phyloP scores from a whole-genome alignment of 163 green algal species.

The Prototheca stagnorum region DNA sequence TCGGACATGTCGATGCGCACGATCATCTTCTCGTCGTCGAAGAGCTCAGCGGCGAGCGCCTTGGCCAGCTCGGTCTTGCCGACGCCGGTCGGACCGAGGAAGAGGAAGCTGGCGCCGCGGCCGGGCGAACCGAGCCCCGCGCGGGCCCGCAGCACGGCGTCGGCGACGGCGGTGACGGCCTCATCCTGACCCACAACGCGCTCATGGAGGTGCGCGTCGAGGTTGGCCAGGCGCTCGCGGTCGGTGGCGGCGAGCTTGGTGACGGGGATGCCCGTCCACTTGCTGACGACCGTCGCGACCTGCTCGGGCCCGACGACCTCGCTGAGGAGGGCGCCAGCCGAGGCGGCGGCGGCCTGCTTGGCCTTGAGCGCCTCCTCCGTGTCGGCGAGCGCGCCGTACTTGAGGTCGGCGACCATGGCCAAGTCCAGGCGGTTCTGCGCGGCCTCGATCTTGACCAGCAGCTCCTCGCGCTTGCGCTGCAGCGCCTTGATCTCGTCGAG shows the following conservation, averaged over 20 bases:
- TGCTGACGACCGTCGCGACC: slow-evolving; percentile 54
- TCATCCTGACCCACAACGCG: slow-evolving; percentile 60
- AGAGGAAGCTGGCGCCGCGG: slow-evolving; percentile 76
- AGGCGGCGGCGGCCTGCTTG: slow-evolving; percentile 19
- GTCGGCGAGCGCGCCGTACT: slow-evolving; percentile 44
- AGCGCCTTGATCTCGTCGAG: slow-evolving; percentile 54
- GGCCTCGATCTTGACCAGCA: slow-evolving; percentile 36
- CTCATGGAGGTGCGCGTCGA: slow-evolving; percentile 43
- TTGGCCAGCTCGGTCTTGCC: slow-evolving; percentile 92
- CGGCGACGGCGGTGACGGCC: slow-evolving; percentile 46
- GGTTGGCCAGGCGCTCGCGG: slow-evolving; percentile 25
- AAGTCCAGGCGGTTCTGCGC: slow-evolving; percentile 33
- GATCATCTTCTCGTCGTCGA: slow-evolving; percentile 67
- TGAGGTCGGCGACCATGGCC: slow-evolving; percentile 29
- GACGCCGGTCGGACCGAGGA: slow-evolving; percentile 73
- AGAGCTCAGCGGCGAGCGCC: slow-evolving; percentile 63
- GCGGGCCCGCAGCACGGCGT: slow-evolving; percentile 42
- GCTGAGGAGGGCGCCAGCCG: slow-evolving; percentile 45
- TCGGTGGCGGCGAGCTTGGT: slow-evolving; percentile 31
- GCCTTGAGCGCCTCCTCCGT: slow-evolving; percentile 43
- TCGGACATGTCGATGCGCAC: slow-evolving; percentile 63
- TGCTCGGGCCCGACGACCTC: slow-evolving; percentile 69
- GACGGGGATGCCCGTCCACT: slow-evolving; percentile 50
- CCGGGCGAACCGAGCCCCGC: slow-evolving; percentile 54
- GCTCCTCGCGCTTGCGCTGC: slow-evolving; percentile 45